phyloP scores from a whole-genome alignment of 345 rosid species.

The Syzygium jambos region DNA sequence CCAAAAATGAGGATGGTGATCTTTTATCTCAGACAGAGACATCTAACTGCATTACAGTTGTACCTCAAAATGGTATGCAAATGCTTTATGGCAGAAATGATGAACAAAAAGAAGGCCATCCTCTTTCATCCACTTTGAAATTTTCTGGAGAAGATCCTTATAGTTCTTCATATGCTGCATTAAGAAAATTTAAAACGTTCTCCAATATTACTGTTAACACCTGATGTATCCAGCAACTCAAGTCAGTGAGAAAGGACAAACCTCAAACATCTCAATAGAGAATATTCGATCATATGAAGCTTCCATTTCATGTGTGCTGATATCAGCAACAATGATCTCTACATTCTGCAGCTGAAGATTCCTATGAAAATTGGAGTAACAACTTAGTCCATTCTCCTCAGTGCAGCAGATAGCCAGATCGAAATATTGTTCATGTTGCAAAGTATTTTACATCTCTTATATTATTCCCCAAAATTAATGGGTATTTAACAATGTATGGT shows the following conservation, averaged over 20 bases:
- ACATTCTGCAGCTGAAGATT: constrained; percentile 49
- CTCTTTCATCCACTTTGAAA: constrained; percentile 77
- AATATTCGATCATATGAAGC: constrained; percentile 57
- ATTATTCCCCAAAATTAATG: background rate
- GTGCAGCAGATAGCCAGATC: rapidly evolving
- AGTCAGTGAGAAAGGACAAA: constrained; percentile 3
- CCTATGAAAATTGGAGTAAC: constrained; percentile 14
- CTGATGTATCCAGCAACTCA: background rate
- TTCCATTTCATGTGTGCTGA: constrained; percentile 70
- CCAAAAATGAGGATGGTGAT: background rate
- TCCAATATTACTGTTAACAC: background rate
- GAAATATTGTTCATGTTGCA: background rate
- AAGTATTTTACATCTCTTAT: background rate
- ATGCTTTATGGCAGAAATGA: constrained; percentile 77
- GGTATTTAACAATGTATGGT: background rate
- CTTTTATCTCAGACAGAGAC: background rate
- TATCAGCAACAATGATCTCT: constrained; percentile 74
- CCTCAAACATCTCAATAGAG: constrained; percentile 94
- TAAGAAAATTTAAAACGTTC: background rate
- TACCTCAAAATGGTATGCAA: constrained; percentile 91
- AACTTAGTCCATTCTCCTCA: background rate
- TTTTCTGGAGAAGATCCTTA: constrained; percentile 60
- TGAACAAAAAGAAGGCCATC: constrained; percentile 74
- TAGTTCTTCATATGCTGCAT: constrained; percentile 86
- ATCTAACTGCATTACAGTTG: background rate